Percentiles rank a stretch among this genome's conserved stretches.
Evolutionary conservation across 2,329 filamentous ascomycete species (phyloP).

Genomic region (Penicillium sp.): DNA sequence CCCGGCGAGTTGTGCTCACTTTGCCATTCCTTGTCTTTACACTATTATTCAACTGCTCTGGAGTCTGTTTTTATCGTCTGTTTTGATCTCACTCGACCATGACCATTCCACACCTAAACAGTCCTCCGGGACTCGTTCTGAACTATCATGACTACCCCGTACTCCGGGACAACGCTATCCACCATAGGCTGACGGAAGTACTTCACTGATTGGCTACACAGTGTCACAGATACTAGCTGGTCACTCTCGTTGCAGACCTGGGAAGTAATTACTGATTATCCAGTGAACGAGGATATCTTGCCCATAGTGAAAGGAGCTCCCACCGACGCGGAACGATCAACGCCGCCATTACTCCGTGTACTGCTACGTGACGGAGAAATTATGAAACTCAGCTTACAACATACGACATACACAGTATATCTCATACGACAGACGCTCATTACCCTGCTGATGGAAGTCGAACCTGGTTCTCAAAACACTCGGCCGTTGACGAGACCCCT

Average conservation of each 20-base stretch:
- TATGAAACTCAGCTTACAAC: not conserved
- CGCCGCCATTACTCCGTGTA: not conserved
- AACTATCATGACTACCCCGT: not conserved
- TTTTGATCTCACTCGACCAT: not conserved
- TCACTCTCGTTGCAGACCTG: not conserved
- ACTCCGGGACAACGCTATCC: not conserved
- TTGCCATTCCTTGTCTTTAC: not conserved
- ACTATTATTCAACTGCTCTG: not conserved
- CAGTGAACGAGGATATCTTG: not conserved
- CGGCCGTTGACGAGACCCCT: not conserved
- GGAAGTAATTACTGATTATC: not conserved
- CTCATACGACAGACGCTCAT: not conserved
- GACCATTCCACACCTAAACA: not conserved
- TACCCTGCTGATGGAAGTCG: not conserved
- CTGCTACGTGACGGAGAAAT: not conserved
- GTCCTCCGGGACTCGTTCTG: not conserved
- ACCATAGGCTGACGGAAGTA: not conserved
- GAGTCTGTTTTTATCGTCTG: not conserved
- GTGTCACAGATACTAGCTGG: not conserved
- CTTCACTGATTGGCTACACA: not conserved
- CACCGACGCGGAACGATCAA: conserved; percentile 9
- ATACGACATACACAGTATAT: no score
- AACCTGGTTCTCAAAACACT: not conserved
- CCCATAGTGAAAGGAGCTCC: not conserved
- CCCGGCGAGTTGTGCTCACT: no score